Evolutionary conservation across 345 rosid species (phyloP).

Genomic region (Corchorus olitorius): DNA sequence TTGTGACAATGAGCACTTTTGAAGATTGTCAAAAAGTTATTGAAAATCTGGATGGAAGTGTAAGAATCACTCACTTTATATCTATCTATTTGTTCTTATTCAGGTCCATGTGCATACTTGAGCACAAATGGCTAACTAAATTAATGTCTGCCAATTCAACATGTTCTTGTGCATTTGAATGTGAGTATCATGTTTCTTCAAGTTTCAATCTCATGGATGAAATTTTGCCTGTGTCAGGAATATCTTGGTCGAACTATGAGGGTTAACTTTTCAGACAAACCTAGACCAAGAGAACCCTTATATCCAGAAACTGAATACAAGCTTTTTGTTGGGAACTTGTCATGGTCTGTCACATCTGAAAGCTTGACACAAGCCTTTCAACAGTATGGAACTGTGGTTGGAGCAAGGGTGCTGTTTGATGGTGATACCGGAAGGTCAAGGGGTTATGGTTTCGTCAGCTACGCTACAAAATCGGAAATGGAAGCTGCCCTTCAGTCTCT

Average conservation of each 20-base stretch:
- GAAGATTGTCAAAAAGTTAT: constrained; percentile 74
- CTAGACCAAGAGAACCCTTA: constrained; percentile 59
- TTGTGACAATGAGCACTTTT: constrained; percentile 83
- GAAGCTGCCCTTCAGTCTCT: constrained; percentile 72
- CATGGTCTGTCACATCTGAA: constrained; percentile 85
- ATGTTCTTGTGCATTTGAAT: not conserved
- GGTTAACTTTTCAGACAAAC: constrained; percentile 81
- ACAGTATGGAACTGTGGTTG: constrained; percentile 75
- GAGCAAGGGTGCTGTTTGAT: constrained; percentile 81
- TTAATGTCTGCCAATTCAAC: not conserved
- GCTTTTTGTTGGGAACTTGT: constrained; percentile 81
- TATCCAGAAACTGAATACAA: constrained; percentile 86
- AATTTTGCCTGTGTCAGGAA: constrained; percentile 44
- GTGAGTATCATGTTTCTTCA: constrained; percentile 1
- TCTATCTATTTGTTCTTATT: not conserved
- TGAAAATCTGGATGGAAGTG: constrained; percentile 87
- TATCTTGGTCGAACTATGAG: constrained; percentile 66
- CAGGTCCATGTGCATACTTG: not conserved
- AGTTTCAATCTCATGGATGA: not conserved
- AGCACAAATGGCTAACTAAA: not conserved
- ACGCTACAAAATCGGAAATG: constrained; percentile 67
- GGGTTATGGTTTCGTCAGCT: constrained; percentile 86
- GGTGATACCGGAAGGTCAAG: constrained; percentile 85
- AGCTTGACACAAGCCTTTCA: constrained; percentile 66
- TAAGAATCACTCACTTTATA: constrained; percentile 38